A percentile compares a stretch with the other conserved stretches of the same genome.
These are phyloP conservation scores for Bipolaris bicolor DNA, from an alignment of 2,329 filamentous ascomycete genomes.

Conservation along the genomic window DNA sequence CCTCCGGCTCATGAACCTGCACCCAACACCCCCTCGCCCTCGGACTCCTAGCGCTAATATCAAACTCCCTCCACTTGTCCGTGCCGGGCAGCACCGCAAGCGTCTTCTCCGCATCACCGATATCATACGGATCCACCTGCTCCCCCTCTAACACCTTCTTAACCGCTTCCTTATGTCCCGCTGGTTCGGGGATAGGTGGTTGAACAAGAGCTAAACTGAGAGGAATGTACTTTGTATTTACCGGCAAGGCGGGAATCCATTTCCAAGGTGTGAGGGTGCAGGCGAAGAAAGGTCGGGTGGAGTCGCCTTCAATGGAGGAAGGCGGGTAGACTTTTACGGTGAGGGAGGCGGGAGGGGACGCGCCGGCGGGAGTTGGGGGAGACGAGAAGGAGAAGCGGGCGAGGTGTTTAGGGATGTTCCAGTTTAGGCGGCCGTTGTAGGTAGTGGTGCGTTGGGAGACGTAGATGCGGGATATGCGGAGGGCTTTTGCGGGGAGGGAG, in stretches of 20 bases:
- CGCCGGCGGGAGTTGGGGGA: slow-evolving; percentile 22
- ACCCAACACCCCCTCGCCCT: slow-evolving; percentile 40
- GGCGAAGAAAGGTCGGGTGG: slow-evolving; percentile 32
- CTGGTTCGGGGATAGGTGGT: slow-evolving; percentile 30
- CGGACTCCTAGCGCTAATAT: slow-evolving; percentile 23
- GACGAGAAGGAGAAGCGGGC: slow-evolving; percentile 43
- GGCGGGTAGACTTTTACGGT: slow-evolving; percentile 38
- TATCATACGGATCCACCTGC: slow-evolving; percentile 31
- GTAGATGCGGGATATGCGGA: slow-evolving; percentile 42
- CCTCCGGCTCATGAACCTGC: slow-evolving; percentile 8
- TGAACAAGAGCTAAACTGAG: slow-evolving; percentile 30
- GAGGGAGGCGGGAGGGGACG: slow-evolving; percentile 24
- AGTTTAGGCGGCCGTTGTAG: slow-evolving; percentile 45
- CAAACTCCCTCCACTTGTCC: slow-evolving; percentile 34
- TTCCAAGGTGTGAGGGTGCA: slow-evolving; percentile 35
- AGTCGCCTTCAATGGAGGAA: slow-evolving; percentile 29
- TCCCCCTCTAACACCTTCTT: slow-evolving; percentile 13
- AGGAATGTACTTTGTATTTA: slow-evolving; percentile 33
- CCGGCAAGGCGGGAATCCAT: slow-evolving; percentile 34
- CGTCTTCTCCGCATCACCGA: slow-evolving; percentile 22
- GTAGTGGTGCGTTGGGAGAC: slow-evolving; percentile 42
- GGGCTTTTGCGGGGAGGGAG: slow-evolving; percentile 33
- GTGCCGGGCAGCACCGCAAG: slow-evolving; percentile 31
- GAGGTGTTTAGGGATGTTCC: slow-evolving; percentile 47
- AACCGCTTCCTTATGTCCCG: slow-evolving; percentile 16